Conservation (phyloP, 495 filamentous ascomycete genomes). For the Collariella sp. region DNA sequence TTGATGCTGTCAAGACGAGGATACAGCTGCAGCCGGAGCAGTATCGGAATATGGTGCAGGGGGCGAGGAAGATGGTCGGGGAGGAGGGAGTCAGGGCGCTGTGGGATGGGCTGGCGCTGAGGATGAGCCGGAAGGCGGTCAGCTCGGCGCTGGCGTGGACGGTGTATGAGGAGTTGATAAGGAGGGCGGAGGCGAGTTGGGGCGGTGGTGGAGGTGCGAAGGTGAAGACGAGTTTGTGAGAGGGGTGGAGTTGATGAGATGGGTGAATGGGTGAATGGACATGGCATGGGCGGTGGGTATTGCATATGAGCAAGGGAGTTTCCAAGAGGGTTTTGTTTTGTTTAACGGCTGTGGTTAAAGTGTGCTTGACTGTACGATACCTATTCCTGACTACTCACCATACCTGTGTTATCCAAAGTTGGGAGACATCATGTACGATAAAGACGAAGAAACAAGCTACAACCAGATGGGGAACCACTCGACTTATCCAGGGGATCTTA, state of each 20-base stretch:
- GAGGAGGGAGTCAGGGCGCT: conserved; percentile 77
- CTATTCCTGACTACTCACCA: background rate
- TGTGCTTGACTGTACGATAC: conserved; percentile 2
- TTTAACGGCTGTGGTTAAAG: background rate
- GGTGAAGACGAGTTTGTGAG: conserved; percentile 7
- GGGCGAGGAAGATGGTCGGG: conserved; percentile 61
- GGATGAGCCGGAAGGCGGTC: conserved; percentile 84
- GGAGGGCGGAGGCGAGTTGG: conserved; percentile 61
- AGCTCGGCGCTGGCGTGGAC: conserved; percentile 94
- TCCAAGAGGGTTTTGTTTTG: background rate
- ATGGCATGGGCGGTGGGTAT: background rate
- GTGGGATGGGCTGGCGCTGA: conserved; percentile 77
- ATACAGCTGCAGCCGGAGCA: conserved; percentile 78
- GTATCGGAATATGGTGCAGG: conserved; percentile 80
- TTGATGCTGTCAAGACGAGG: conserved; percentile 92
- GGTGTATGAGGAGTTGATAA: conserved; percentile 86
- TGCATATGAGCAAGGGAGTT: background rate
- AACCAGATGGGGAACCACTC: background rate
- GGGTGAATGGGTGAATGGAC: background rate
- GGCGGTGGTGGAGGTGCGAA: background rate
- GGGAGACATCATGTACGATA: background rate
- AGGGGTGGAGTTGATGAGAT: background rate
- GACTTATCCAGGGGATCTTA: background rate
- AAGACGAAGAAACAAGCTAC: background rate
- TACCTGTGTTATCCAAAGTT: background rate